Base-by-base conservation (phyloP, 140 eudicot species). In the Bidens hawaiensis region DNA sequence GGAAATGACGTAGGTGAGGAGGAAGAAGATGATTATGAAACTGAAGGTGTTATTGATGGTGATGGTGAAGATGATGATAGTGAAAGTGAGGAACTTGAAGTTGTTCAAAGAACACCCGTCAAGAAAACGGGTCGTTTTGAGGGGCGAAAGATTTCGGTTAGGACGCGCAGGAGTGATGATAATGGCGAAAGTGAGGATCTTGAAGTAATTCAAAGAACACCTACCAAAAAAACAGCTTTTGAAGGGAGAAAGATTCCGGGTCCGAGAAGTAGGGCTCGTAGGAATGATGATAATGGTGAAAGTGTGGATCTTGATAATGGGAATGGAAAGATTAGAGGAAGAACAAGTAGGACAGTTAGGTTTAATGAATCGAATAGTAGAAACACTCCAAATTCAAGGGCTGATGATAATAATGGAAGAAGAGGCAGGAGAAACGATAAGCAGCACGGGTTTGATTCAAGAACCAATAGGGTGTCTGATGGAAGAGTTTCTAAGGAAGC, bases 1-100 rank as follows among this genome's bases (percentile, higher is more conserved):
- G 82, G 73, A 65, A 86, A 54, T 60, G 66, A 71, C 11, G 90
- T 76, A 54, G 16, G 22, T 27, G n/a, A n/a, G n/a, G n/a, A n/a
- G n/a, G n/a, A n/a, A n/a, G n/a, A n/a, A n/a, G n/a, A n/a, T n/a
- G 68, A 53, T 11, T 14, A 38, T 38, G 45, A 38, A 38, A 38
- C 45, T 15, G 84, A 60, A 28, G 19, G 14, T 30, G 38, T 23
- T 17, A n/a, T n/a, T n/a, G n/a, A n/a, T n/a, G n/a, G n/a, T n/a
- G n/a, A n/a, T n/a, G 21, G 42, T 38, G n/a, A n/a, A n/a, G 43
- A 34, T 62, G 59, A 24, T 56, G n/a, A 69, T 23, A 42, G 18
- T 58, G 84, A 60, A 28, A 18, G 14, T 30, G 38, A 38, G 28
- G 64, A 62, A 62, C 38, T 27, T 50, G 76, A 71, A 51, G 64